phyloP scores from a whole-genome alignment of 176 grass and related monocot species.

The Cenchrus americanus region DNA sequence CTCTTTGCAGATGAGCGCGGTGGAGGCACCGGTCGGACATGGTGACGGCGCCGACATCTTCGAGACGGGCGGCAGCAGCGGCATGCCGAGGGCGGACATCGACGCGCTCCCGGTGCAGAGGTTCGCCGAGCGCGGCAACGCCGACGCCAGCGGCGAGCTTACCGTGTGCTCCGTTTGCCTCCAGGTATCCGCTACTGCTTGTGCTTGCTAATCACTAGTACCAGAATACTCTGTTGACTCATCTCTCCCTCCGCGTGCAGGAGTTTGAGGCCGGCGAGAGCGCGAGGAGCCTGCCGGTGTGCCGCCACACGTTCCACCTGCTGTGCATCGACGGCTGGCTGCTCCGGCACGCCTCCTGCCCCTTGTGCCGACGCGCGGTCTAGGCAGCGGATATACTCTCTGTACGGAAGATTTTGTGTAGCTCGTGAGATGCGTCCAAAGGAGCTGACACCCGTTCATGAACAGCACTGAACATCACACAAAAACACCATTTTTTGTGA shows the following conservation, averaged over 20 bases:
- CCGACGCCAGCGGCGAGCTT: constrained; percentile 50
- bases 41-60: constrained; percentile 57
- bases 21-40: constrained; percentile 20
- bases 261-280: constrained; percentile 58
- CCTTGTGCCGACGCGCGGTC: constrained; percentile 51
- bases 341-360: constrained; percentile 60
- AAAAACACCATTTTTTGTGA: background rate
- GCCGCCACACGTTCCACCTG: constrained; percentile 62
- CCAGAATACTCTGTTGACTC: too few species aligned
- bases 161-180: constrained; percentile 74
- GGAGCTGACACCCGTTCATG: background rate
- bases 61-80: constrained; percentile 50
- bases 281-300: constrained; percentile 55
- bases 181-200: constrained; percentile 41
- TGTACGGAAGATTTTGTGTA: background rate
- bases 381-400: constrained; percentile 8
- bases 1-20: constrained; percentile 63
- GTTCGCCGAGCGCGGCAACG: constrained; percentile 37
- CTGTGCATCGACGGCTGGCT: constrained; percentile 73
- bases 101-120: constrained; percentile 54
- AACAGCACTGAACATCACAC: background rate
- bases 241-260: constrained; percentile 22
- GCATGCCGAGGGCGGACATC: constrained; percentile 55
- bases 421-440: background rate
- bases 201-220: too few species aligned